phyloP scores from a whole-genome alignment of 345 rosid genomes.

The Corymbia maculata region DNA sequence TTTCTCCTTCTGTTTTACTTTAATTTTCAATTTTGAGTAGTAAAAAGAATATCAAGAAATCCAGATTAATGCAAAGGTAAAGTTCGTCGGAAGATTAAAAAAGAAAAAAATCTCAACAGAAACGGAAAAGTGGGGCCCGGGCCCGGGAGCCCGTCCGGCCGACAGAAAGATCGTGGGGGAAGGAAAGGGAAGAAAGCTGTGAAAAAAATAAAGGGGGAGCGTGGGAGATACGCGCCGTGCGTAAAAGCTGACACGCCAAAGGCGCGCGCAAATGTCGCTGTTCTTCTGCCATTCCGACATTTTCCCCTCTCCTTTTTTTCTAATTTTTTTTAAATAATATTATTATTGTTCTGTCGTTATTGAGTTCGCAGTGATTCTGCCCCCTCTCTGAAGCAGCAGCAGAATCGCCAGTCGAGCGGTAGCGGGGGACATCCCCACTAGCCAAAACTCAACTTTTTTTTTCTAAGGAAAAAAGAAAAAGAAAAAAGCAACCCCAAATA shows the following conservation, averaged over 20 bases:
- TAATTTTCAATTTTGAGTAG: neutral
- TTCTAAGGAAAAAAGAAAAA: neutral
- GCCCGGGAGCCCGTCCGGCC: neutral
- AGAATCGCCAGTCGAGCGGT: neutral
- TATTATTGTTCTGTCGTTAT: neutral
- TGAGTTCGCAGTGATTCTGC: neutral
- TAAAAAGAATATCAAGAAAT: neutral
- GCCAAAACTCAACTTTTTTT: neutral
- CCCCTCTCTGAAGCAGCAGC: neutral
- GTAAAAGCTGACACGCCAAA: neutral
- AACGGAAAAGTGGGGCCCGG: neutral
- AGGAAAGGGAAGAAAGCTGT: neutral
- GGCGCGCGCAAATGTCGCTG: neutral
- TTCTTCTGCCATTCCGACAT: neutral
- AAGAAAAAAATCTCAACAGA: neutral
- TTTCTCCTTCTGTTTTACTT: no score
- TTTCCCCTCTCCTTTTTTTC: neutral
- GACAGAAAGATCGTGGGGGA: neutral
- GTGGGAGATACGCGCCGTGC: neutral
- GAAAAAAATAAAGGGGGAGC: neutral
- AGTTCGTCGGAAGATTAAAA: neutral
- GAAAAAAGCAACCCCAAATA: neutral
- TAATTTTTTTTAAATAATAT: neutral
- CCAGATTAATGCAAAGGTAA: neutral
- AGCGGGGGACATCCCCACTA: neutral